Evolutionary conservation across 305 asterid genomes (phyloP), one percentile per base, ranked within the genome.

Genomic region (Lippia alba): DNA sequence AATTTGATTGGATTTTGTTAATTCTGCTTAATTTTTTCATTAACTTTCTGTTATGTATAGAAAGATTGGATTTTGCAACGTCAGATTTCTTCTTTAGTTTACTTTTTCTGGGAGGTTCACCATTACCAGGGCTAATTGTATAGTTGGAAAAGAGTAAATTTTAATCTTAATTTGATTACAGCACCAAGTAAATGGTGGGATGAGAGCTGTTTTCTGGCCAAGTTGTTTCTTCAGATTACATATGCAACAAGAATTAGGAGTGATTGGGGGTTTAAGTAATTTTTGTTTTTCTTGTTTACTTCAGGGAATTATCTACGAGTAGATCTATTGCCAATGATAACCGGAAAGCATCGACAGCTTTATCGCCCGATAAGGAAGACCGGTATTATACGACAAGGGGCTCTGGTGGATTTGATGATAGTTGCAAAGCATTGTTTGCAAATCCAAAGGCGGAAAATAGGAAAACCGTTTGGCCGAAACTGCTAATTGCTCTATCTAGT

Each of bases 381-480:
- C 74, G 91, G 71, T 86, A 83, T 65, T 86, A 83, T 39, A 81
- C 89, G 0, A 86, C 88, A 1, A 76, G 91, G 67, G 86, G 88
- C 8, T 81, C 89, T 2, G 84, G 85, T 30, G 88, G 79, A 66
- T 66, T 83, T 3, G 91, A 86, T 45, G 94, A 85, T 61, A 72
- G 78, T 48, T 58, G 72, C 75, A 82, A 71, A 61, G 71, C 71
- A 4, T 79, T 82, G 66, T 87, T 78, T 64, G 12, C 73, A 12
- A 72, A 82, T 74, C 89, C 78, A 10, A 79, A 73, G 69, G 92
- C 84, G 71, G 91, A 81, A 11, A 79, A 45, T 60, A 87, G 73
- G 76, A 89, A 83, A 84, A 7, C 79, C 54, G 88, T 85, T 16
- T 94, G 97, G 97, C 97, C 98, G 12, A 94, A 83, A 79, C 72